Evolutionary conservation across 177 flowering plant species (phyloP).

Genomic region (Vitis hybrid): DNA sequence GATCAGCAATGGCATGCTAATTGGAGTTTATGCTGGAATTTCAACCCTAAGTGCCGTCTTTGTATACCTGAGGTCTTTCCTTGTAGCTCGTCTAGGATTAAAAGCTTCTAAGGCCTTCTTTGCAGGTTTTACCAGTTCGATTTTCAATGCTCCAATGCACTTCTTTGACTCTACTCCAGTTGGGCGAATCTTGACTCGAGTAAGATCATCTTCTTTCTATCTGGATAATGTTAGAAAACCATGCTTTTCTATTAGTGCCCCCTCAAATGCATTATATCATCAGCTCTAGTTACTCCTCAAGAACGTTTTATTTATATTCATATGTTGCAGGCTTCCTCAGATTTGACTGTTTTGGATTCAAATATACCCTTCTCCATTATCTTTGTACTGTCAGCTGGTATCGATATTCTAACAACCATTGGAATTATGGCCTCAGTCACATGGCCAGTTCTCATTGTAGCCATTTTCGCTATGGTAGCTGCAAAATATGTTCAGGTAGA

Average conservation of each 20-base stretch:
- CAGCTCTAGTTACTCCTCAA: too few relatives aligned
- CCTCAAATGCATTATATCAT: too few relatives aligned
- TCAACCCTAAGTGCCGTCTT: slow-evolving; percentile 53
- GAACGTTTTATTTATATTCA: background rate
- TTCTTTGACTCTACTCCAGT: slow-evolving; percentile 90
- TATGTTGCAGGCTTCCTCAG: slow-evolving; percentile 66
- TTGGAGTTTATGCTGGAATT: slow-evolving; percentile 63
- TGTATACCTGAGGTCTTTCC: slow-evolving; percentile 48
- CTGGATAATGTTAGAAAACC: background rate
- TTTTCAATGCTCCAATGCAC: slow-evolving; percentile 85
- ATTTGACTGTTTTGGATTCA: slow-evolving; percentile 56
- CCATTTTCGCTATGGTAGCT: slow-evolving; percentile 37
- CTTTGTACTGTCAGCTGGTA: slow-evolving; percentile 30
- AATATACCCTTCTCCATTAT: slow-evolving; percentile 52
- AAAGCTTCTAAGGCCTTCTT: slow-evolving; percentile 76
- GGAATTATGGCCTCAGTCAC: slow-evolving; percentile 72
- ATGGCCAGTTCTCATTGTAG: slow-evolving; percentile 85
- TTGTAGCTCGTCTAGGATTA: slow-evolving; percentile 57
- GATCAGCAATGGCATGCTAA: slow-evolving; percentile 33
- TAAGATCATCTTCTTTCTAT: slow-evolving; percentile 27
- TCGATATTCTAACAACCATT: slow-evolving; percentile 43
- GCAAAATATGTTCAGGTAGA: slow-evolving; percentile 64
- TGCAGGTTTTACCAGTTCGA: slow-evolving; percentile 49
- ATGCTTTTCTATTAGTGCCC: too few relatives aligned
- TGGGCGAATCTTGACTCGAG: slow-evolving; percentile 79